Base-by-base conservation (phyloP, 306 rosid genomes). In the Datisca glomerata region DNA sequence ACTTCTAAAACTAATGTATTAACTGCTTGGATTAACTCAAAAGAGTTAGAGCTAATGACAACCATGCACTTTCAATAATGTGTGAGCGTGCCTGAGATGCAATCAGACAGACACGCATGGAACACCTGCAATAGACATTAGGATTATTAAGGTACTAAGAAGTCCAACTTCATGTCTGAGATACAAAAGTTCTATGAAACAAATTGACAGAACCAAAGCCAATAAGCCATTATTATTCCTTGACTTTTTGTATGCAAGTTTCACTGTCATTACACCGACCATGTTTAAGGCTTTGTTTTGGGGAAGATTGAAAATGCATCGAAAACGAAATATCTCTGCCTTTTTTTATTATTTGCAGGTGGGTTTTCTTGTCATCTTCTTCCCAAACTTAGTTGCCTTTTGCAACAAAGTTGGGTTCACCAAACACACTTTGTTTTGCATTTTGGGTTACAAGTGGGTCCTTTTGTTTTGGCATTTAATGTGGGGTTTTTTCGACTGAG, bases 181-280 rank as follows among this genome's bases (percentile, higher is more conserved):
- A 19, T 70, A 38, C 19, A 41, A 32, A 43, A 55, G 65, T 47
- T 38, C 20, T 11, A 65, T 28, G 69, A 37, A 52, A 39, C 51
- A 53, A 27, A 41, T 17, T 18, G 18, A 36, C 21, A 28, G 33
- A 28, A 23, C 48, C 43, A 53, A 59, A 23, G 13, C 55, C 28
- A 41, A 65, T 43, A 52, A n/a, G 41, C 10, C 16, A 69, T 70
- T 12, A 65, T 68, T 57, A 58, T 13, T 45, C 20, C 49, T 68
- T 66, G 76, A 78, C 76, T 31, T 81, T 81, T 15, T 55, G 61
- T 43, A 31, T 49, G 2, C 41, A 50, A 6, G 52, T 46, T 48
- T 56, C 45, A 57, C 58, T 80, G 80, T 67, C 78, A 55, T 46
- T 48, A 53, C 45, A 57, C 58, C 83, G 80, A 70, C 78, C 84